Evolutionary conservation across 163 green algal species (phyloP).

Genomic region (Scenedesmus sp.): DNA sequence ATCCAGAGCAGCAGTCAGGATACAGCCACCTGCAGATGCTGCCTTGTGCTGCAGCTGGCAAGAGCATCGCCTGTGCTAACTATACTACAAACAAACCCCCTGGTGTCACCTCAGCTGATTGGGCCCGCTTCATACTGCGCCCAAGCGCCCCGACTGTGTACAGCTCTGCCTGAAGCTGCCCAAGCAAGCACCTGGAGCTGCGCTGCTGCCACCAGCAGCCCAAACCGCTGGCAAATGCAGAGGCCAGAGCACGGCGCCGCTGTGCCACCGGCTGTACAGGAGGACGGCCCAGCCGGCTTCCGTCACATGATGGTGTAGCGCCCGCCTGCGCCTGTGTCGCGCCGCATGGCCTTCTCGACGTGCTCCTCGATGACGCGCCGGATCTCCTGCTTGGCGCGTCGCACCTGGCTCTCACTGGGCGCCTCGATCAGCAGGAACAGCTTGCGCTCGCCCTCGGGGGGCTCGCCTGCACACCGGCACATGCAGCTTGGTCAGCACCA

Average conservation of each 20-base stretch:
- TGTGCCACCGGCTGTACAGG: neutral
- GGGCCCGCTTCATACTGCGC: too few relatives aligned
- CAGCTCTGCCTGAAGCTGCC: too few relatives aligned
- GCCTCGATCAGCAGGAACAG: conserved; percentile 97
- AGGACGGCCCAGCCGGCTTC: neutral
- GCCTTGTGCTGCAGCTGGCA: too few relatives aligned
- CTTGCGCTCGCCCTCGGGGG: conserved; percentile 90
- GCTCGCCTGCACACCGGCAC: conserved; percentile 32
- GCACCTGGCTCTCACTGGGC: conserved; percentile 81
- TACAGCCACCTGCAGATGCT: too few relatives aligned
- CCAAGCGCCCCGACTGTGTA: too few relatives aligned
- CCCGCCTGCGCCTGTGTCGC: conserved; percentile 74
- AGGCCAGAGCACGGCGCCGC: too few relatives aligned
- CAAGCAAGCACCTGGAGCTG: too few relatives aligned
- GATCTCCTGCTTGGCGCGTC: conserved; percentile 90
- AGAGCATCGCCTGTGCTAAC: too few relatives aligned
- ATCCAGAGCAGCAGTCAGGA: neutral
- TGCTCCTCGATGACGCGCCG: conserved; percentile 86
- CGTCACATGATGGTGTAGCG: conserved; percentile 52
- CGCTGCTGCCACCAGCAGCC: too few relatives aligned
- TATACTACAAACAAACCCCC: neutral
- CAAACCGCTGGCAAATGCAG: too few relatives aligned
- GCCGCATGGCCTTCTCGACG: conserved; percentile 91
- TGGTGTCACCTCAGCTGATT: neutral
- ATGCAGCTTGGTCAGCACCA: neutral